These are phyloP conservation scores for Penicillium sp. DNA, from an alignment of 2,329 filamentous ascomycete species.

Conservation along the genomic window DNA sequence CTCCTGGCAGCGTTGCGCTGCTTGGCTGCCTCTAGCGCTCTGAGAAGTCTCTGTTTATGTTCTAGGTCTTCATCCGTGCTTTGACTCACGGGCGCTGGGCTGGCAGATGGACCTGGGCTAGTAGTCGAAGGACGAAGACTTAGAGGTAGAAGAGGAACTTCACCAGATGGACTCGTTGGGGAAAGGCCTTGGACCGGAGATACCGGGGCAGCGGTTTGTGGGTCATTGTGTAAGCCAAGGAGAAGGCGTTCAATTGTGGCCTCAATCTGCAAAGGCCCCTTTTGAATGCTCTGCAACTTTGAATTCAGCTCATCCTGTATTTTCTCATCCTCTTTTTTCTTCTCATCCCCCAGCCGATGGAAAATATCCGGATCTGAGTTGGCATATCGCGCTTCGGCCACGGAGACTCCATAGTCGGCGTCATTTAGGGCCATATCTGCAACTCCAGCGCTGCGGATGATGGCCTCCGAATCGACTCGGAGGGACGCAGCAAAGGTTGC, in stretches of 20 bases:
- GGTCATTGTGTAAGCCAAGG: conserved; percentile 32
- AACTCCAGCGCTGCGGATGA: conserved; percentile 47
- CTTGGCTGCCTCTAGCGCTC: conserved; percentile 55
- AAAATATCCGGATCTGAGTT: conserved; percentile 45
- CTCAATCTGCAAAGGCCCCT: conserved; percentile 39
- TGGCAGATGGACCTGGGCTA: conserved; percentile 12
- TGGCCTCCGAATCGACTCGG: conserved; percentile 45
- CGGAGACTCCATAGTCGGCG: conserved; percentile 53
- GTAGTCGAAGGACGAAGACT: conserved; percentile 29
- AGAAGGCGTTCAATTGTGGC: conserved; percentile 41
- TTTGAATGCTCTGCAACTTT: conserved; percentile 44
- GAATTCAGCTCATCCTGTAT: conserved; percentile 43
- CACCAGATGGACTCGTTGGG: conserved; percentile 11
- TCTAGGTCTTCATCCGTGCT: conserved; percentile 36
- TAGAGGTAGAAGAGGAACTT: conserved; percentile 22
- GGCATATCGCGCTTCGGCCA: conserved; percentile 51
- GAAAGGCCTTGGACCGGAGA: conserved; percentile 11
- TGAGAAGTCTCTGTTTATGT: conserved; percentile 49
- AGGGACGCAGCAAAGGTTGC: conserved; percentile 41
- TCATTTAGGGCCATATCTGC: conserved; percentile 52
- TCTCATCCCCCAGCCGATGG: conserved; percentile 45
- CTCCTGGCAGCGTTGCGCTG: conserved; percentile 48
- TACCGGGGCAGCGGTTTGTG: conserved; percentile 16
- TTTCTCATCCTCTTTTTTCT: conserved; percentile 49
- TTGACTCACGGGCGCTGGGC: neutral